Conservation (phyloP, 2,329 filamentous ascomycete species). For the Ophiostoma triangulosporum region DNA sequence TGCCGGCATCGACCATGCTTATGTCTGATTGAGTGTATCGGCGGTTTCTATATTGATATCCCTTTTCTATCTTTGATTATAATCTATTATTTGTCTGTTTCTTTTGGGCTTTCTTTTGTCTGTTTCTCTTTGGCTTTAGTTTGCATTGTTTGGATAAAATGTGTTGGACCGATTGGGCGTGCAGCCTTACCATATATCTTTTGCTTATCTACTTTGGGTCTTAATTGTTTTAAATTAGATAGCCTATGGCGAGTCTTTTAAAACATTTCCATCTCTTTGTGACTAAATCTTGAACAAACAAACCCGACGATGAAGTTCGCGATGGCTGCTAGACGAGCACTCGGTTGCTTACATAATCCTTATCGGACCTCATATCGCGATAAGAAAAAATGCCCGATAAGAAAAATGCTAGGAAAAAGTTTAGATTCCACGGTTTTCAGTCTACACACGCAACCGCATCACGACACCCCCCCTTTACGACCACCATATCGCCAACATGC, state of each 20-base stretch:
- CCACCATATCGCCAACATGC: constrained; percentile 10
- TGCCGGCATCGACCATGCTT: constrained; percentile 15
- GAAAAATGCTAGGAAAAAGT: constrained; percentile 5
- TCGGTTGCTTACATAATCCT: not conserved
- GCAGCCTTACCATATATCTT: not conserved
- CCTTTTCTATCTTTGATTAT: not conserved
- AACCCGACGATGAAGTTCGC: not conserved
- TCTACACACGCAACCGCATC: not conserved
- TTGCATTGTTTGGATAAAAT: not conserved
- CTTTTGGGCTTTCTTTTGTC: not conserved
- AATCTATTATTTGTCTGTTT: not conserved
- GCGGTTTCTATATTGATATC: not conserved
- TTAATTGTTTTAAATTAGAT: not conserved
- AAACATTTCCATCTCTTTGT: too few relatives aligned
- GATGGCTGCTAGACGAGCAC: not conserved
- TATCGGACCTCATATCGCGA: constrained; percentile 4
- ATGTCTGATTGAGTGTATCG: constrained; percentile 10
- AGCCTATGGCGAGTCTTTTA: too few relatives aligned
- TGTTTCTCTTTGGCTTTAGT: not conserved
- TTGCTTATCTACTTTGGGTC: not conserved
- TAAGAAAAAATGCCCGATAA: constrained; percentile 6
- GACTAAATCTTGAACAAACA: not conserved
- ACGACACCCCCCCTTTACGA: not conserved
- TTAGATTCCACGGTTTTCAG: not conserved
- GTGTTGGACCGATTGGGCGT: not conserved